Percentiles rank a stretch among this genome's conserved stretches.
Evolutionary conservation across 2,329 filamentous ascomycete species (phyloP).

Genomic region (Huntiella omanensis): DNA sequence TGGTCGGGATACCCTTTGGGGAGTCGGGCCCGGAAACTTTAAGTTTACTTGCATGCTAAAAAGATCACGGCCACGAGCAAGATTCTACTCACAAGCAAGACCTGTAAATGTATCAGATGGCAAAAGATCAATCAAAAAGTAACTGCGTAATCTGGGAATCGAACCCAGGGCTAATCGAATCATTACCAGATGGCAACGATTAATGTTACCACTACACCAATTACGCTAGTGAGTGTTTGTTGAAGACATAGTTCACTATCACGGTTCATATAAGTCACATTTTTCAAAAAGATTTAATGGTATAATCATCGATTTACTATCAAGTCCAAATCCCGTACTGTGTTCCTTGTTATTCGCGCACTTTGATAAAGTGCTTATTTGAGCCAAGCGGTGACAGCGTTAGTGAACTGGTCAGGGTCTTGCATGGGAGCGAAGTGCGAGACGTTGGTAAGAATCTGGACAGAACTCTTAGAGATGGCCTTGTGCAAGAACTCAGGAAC

Average conservation of each 20-base stretch:
- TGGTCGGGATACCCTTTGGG: too few species aligned
- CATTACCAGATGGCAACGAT: not conserved
- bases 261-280: not conserved
- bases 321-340: not conserved
- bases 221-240: conserved; percentile 1
- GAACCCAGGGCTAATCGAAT: not conserved
- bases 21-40: too few species aligned
- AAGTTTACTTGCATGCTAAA: too few species aligned
- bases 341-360: not conserved
- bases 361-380: not conserved
- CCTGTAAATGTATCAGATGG: too few species aligned
- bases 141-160: too few species aligned
- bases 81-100: too few species aligned
- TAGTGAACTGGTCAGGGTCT: conserved; percentile 20
- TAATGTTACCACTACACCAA: not conserved
- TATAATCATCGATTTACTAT: not conserved
- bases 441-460: conserved; percentile 20
- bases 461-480: conserved; percentile 20
- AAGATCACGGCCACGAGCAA: too few species aligned
- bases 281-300: not conserved
- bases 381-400: conserved; percentile 17
- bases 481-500: conserved; percentile 19
- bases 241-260: too few species aligned
- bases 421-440: conserved; percentile 26
- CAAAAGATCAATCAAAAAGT: too few species aligned